phyloP scores from a whole-genome alignment of 176 grass and related monocot genomes.

The Aegilops longissima region DNA sequence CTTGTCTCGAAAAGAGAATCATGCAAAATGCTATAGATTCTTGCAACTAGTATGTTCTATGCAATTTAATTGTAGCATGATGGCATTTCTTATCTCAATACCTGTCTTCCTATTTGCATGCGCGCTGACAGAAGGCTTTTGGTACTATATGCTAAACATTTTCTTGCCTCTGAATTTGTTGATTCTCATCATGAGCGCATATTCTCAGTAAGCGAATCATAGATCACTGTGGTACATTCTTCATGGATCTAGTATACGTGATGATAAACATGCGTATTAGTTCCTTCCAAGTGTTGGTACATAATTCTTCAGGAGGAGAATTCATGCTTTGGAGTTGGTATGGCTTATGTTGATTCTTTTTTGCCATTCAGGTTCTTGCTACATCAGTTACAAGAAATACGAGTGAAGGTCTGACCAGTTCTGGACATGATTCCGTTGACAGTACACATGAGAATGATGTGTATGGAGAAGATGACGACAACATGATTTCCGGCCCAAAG shows the following conservation, averaged over 20 bases:
- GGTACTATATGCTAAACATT: neutral
- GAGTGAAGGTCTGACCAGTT: slow-evolving; percentile 43
- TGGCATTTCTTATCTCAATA: neutral
- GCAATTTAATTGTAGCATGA: slow-evolving; percentile 3
- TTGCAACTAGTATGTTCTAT: slow-evolving; percentile 17
- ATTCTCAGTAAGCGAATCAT: neutral
- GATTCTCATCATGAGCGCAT: neutral
- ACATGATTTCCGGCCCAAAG: slow-evolving; percentile 79
- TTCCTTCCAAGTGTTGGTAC: slow-evolving; percentile 15
- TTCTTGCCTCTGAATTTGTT: neutral
- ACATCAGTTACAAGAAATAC: slow-evolving; percentile 66
- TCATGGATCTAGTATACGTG: slow-evolving; percentile 1
- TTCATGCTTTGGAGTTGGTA: slow-evolving; percentile 28
- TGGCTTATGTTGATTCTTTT: slow-evolving; percentile 24
- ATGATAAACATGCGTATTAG: neutral
- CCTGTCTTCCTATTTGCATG: neutral
- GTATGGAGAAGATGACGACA: slow-evolving; percentile 87
- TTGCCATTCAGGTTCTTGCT: slow-evolving; percentile 75
- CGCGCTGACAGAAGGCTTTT: neutral
- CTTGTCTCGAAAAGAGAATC: neutral
- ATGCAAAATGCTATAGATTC: slow-evolving; percentile 29
- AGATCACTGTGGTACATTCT: neutral
- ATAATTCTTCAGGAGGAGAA: neutral
- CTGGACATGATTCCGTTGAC: slow-evolving; percentile 50
- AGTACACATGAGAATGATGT: slow-evolving; percentile 55